Conservation (phyloP, 805 yeast species). For the Candida bentonensis region DNA sequence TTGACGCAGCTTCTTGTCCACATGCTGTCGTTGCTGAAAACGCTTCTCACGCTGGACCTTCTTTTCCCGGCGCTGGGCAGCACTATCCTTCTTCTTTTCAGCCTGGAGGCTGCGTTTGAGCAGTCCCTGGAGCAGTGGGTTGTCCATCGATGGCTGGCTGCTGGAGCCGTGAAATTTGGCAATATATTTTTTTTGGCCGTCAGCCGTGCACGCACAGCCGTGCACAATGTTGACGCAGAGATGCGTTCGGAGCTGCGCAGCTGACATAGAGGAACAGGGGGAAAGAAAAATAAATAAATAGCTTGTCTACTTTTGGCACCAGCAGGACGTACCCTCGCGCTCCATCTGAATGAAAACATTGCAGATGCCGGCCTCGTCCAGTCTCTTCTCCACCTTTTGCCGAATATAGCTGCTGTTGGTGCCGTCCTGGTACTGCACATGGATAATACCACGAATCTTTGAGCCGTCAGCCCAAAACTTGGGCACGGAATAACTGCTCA, state of each 20-base stretch:
- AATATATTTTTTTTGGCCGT: too few species aligned
- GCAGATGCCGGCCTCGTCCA: constrained; percentile 35
- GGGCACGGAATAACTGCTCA: constrained; percentile 75
- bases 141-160: too few species aligned
- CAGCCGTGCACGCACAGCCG: too few species aligned
- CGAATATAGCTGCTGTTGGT: constrained; percentile 50
- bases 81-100: background rate
- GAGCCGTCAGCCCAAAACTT: constrained; percentile 69
- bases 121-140: background rate
- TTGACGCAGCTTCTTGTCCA: background rate
- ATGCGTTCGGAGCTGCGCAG: too few species aligned
- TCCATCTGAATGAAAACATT: constrained; percentile 57
- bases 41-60: background rate
- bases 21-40: background rate
- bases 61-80: background rate
- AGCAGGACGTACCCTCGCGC: constrained; percentile 45
- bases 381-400: constrained; percentile 42
- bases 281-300: background rate
- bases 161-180: too few species aligned
- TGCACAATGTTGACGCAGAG: too few species aligned
- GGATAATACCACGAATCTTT: constrained; percentile 61
- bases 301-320: constrained; percentile 37
- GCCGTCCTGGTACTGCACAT: constrained; percentile 55
- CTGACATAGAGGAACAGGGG: too few species aligned
- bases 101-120: background rate